Conservation (phyloP, 495 filamentous ascomycete species). For the Hapsidospora chrysogenum region DNA sequence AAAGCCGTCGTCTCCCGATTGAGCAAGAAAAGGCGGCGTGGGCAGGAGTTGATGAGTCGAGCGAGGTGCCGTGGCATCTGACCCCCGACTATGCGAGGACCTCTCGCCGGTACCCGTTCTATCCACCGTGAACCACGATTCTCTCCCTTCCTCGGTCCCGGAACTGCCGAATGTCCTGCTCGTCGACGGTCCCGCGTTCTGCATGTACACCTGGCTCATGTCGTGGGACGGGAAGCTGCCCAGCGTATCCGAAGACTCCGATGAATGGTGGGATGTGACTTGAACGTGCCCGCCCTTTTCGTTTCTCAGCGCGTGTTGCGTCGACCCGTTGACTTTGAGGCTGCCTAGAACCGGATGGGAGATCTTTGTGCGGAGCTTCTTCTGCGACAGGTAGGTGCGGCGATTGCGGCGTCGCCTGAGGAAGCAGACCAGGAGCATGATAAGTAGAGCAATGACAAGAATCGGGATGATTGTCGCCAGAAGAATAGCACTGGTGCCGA, state of each 20-base stretch:
- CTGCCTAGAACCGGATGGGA: neutral
- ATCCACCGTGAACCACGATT: conserved; percentile 1
- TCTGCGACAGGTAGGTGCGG: neutral
- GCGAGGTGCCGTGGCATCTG: neutral
- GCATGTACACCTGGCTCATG: neutral
- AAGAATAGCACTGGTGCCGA: neutral
- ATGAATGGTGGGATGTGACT: neutral
- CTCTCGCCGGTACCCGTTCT: neutral
- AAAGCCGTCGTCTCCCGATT: neutral
- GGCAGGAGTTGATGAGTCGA: neutral
- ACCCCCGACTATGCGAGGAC: neutral
- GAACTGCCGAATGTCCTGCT: neutral
- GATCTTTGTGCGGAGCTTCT: neutral
- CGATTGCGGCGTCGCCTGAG: conserved; percentile 1
- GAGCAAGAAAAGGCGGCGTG: neutral
- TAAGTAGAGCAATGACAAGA: neutral
- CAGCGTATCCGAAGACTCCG: neutral
- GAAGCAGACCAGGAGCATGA: conserved; percentile 2
- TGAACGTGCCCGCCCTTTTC: neutral
- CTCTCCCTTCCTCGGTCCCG: neutral
- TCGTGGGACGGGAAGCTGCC: neutral
- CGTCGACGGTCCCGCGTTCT: neutral
- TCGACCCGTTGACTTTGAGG: neutral
- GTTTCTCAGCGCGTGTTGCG: neutral
- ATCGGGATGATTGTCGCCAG: conserved; percentile 1